These are phyloP conservation scores for Penicillium digitatum DNA, from an alignment of 2,329 filamentous ascomycete species.

Conservation along the genomic window DNA sequence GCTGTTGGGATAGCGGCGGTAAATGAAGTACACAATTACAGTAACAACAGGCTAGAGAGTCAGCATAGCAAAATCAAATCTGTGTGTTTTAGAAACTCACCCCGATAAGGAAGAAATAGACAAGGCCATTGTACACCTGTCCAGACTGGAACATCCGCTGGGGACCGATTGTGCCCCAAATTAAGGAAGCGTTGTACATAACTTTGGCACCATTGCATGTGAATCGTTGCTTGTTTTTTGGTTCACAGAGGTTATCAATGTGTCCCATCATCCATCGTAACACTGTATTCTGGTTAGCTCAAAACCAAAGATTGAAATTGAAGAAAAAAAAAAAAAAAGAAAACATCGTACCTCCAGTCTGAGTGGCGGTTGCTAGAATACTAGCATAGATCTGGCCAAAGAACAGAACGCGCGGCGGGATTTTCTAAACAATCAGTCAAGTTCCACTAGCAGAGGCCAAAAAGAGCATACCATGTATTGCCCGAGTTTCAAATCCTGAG, in stretches of 20 bases:
- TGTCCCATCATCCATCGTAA: slow-evolving; percentile 33
- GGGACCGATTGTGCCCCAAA: slow-evolving; percentile 35
- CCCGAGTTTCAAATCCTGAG: slow-evolving; percentile 32
- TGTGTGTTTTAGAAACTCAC: slow-evolving; percentile 8
- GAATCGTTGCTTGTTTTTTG: slow-evolving; percentile 32
- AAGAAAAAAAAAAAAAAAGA: background rate
- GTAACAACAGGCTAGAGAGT: slow-evolving; percentile 28
- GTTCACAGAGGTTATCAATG: slow-evolving; percentile 27
- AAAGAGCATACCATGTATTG: slow-evolving; percentile 29
- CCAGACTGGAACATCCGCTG: slow-evolving; percentile 33
- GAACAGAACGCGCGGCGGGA: slow-evolving; percentile 33
- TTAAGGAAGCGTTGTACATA: slow-evolving; percentile 33
- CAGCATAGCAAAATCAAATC: background rate
- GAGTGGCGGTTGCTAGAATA: slow-evolving; percentile 31
- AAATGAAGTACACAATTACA: slow-evolving; percentile 26
- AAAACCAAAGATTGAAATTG: no score
- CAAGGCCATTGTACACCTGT: slow-evolving; percentile 29
- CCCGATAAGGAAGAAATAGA: slow-evolving; percentile 35
- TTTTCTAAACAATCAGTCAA: slow-evolving; percentile 17
- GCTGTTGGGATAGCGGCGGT: slow-evolving; percentile 29
- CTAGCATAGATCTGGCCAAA: slow-evolving; percentile 35
- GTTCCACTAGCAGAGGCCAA: background rate
- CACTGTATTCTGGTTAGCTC: slow-evolving; percentile 14
- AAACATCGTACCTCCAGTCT: slow-evolving; percentile 28
- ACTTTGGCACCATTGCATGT: slow-evolving; percentile 35